Evolutionary conservation across 75 land plant species (phyloP), one percentile per base, ranked within the genome.

Genomic region (Pinus tabuliformis): DNA sequence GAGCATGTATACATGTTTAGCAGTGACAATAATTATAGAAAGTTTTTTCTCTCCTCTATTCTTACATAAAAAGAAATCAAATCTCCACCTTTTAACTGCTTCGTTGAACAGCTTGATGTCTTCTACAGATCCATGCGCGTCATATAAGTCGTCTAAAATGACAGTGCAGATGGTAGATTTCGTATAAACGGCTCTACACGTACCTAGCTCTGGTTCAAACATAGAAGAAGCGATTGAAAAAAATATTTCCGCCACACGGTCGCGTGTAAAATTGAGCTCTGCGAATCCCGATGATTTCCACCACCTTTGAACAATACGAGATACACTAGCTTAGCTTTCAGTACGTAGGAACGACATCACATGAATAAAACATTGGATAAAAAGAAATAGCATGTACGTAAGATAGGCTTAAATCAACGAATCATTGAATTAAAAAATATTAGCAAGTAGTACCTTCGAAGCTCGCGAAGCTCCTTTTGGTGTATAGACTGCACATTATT

Each of bases 401-500:
- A 13, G 28, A 62, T 62, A 26, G 33, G 16, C 3, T 26, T 12
- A 26, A 16, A 63, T 26, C 11, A 0, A 1, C 0, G 14, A 1
- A 14, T 14, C 5, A 11, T 5, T 13, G 15, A 28, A 28, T 26
- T 26, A 5, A 65, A 17, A 39, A 39, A 39, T 28, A 18, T 5
- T 33, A 7, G 18, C 7, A 16, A 33, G 15, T 5, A 5, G 5
- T 17, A 33, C 70, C 70, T 16, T 14, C 36, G 68, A 33, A 64
- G 68, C 42, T 64, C 39, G 6, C 17, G 68, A 17, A 83, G 58
- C 59, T 89, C 90, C 36, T 71, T 76, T 45, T 62, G 72, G 72
- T 89, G 89, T 21, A 81, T 21, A 0, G 71, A 17, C 57, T 83
- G 90, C 8, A 89, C 84, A 49, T 61, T 21, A 42, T 89, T 89